Conservation (phyloP, 192 early-diverging fungal genomes). For the Umbelopsis isabellina region DNA sequence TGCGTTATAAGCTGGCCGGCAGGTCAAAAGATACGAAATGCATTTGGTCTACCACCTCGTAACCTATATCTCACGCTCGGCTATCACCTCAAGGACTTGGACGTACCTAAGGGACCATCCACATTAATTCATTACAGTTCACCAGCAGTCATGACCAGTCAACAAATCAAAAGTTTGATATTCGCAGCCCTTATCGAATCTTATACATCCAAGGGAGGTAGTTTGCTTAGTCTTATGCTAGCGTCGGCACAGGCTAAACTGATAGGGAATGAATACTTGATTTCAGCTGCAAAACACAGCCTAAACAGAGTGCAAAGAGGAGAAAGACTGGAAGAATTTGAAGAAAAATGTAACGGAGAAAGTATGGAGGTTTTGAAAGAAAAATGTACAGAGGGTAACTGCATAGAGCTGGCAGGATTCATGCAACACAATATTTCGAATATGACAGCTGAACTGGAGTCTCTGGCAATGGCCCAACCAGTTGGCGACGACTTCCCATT, state of each 20-base stretch:
- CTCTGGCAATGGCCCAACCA: too few relatives aligned
- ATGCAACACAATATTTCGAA: too few relatives aligned
- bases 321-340: neutral
- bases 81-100: neutral
- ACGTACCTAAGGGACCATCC: neutral
- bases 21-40: neutral
- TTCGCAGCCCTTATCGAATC: neutral
- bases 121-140: neutral
- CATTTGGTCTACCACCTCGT: neutral
- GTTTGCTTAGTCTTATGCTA: neutral
- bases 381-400: too few relatives aligned
- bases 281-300: neutral
- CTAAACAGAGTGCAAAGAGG: neutral
- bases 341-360: too few relatives aligned
- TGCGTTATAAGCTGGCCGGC: neutral
- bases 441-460: too few relatives aligned
- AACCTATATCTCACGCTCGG: neutral
- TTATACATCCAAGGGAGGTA: neutral
- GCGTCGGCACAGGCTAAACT: constrained; percentile 4
- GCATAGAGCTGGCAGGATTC: too few relatives aligned
- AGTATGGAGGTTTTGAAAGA: too few relatives aligned
- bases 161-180: neutral
- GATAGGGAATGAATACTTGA: neutral
- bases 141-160: neutral
- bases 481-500: too few relatives aligned